Conservation (phyloP, 2,329 filamentous ascomycete species). For the Penicillium olsonii region DNA sequence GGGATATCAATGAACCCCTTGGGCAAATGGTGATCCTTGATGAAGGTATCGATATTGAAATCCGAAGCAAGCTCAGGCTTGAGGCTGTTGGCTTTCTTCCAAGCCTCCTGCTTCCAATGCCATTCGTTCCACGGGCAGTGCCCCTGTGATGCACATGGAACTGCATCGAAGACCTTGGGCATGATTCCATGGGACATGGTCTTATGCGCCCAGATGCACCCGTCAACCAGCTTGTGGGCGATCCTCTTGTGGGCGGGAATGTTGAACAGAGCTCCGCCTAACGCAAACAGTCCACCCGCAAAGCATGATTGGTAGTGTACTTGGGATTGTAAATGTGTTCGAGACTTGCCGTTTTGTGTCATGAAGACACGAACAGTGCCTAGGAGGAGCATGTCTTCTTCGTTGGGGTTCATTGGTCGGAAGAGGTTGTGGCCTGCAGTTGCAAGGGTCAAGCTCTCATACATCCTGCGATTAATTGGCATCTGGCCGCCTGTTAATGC, state of each 20-base stretch:
- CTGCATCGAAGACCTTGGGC: slow-evolving; percentile 51
- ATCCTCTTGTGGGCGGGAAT: slow-evolving; percentile 51
- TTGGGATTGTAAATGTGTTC: slow-evolving; percentile 36
- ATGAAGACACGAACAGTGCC: slow-evolving; percentile 42
- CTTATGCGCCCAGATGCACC: slow-evolving; percentile 59
- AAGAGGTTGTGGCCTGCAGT: slow-evolving; percentile 50
- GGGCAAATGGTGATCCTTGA: slow-evolving; percentile 17
- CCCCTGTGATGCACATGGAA: slow-evolving; percentile 45
- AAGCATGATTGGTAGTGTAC: slow-evolving; percentile 58
- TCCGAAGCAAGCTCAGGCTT: slow-evolving; percentile 1
- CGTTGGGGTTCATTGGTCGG: slow-evolving; percentile 51
- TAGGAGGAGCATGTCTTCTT: slow-evolving; percentile 49
- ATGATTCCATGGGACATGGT: slow-evolving; percentile 54
- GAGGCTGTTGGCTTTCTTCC: slow-evolving; percentile 14
- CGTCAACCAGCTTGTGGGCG: slow-evolving; percentile 54
- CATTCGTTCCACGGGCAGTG: slow-evolving; percentile 43
- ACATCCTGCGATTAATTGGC: slow-evolving; percentile 54
- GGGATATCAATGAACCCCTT: slow-evolving; percentile 18
- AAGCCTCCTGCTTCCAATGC: slow-evolving; percentile 32
- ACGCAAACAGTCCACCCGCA: slow-evolving; percentile 57
- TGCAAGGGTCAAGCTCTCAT: slow-evolving; percentile 52
- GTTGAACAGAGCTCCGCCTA: slow-evolving; percentile 56
- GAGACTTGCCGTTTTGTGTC: slow-evolving; percentile 12
- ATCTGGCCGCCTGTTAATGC: slow-evolving; percentile 39
- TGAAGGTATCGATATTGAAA: slow-evolving; percentile 13